Conservation (phyloP, 164 flowering plant species). For the grape (Vitis vinifera) region DNA sequence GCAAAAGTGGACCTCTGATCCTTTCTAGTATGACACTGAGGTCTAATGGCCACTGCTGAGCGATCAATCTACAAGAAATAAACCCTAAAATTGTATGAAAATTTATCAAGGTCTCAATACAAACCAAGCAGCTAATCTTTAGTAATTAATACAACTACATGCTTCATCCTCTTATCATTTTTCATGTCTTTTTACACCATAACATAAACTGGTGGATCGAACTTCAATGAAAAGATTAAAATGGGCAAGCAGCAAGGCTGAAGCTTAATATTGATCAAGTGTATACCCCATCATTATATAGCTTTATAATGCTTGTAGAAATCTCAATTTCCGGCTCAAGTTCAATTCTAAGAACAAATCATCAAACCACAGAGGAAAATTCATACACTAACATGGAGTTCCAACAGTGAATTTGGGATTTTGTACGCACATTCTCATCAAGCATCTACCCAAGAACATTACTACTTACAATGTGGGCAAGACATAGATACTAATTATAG, state of each 20-base stretch:
- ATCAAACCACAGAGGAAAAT: background rate
- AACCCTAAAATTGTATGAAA: conserved; percentile 2
- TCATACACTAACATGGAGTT: background rate
- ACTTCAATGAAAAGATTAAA: background rate
- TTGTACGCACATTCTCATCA: background rate
- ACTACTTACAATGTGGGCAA: background rate
- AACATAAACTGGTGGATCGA: background rate
- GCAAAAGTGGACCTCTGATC: conserved; percentile 12
- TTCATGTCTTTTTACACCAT: background rate
- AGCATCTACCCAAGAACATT: background rate
- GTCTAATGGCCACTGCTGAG: conserved; percentile 9
- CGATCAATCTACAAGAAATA: conserved; percentile 16
- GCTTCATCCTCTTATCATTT: background rate
- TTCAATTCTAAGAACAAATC: background rate
- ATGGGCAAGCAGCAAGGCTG: too few relatives aligned
- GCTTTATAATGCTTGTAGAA: too few relatives aligned
- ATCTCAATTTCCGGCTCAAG: background rate
- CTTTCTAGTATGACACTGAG: conserved; percentile 3
- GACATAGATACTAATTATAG: background rate
- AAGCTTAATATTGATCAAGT: too few relatives aligned
- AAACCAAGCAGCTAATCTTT: background rate
- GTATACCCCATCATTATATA: too few relatives aligned
- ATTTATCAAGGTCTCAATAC: background rate
- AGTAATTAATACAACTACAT: too few relatives aligned
- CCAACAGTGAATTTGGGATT: background rate